phyloP scores from a whole-genome alignment of 495 filamentous ascomycete genomes.

The Neurospora sublineolata region DNA sequence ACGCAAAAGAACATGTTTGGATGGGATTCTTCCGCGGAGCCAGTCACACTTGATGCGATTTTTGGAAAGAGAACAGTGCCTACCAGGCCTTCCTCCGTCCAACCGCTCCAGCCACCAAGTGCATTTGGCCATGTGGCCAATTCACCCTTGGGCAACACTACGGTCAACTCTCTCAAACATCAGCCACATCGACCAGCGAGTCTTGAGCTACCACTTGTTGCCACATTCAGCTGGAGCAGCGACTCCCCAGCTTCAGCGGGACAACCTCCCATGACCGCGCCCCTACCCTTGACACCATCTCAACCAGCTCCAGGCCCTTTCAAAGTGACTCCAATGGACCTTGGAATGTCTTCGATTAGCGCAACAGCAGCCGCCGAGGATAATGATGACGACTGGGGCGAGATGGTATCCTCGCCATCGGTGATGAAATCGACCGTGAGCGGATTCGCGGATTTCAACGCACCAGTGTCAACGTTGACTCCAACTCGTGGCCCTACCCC shows the following conservation, averaged over 20 bases:
- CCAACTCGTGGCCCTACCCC: not conserved
- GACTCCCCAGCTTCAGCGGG: slow-evolving; percentile 3
- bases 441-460: slow-evolving; percentile 2
- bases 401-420: slow-evolving; percentile 41
- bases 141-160: not conserved
- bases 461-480: not conserved
- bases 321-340: not conserved
- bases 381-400: slow-evolving; percentile 45
- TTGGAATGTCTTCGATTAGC: not conserved
- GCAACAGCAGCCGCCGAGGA: slow-evolving; percentile 12
- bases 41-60: slow-evolving; percentile 33
- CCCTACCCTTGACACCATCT: not conserved
- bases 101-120: slow-evolving; percentile 1
- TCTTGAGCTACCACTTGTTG: slow-evolving; percentile 9
- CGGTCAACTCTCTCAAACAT: slow-evolving; percentile 1
- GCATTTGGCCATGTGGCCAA: not conserved
- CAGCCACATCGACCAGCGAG: slow-evolving; percentile 11
- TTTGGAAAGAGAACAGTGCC: slow-evolving; percentile 26
- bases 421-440: slow-evolving; percentile 6
- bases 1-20: slow-evolving; percentile 40
- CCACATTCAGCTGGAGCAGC: slow-evolving; percentile 29
- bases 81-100: slow-evolving; percentile 13
- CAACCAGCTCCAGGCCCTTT: not conserved
- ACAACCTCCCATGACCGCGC: not conserved
- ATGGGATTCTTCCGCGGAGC: slow-evolving; percentile 39